phyloP scores from a whole-genome alignment of 805 yeast species.

The Citeromyces matritensis region DNA sequence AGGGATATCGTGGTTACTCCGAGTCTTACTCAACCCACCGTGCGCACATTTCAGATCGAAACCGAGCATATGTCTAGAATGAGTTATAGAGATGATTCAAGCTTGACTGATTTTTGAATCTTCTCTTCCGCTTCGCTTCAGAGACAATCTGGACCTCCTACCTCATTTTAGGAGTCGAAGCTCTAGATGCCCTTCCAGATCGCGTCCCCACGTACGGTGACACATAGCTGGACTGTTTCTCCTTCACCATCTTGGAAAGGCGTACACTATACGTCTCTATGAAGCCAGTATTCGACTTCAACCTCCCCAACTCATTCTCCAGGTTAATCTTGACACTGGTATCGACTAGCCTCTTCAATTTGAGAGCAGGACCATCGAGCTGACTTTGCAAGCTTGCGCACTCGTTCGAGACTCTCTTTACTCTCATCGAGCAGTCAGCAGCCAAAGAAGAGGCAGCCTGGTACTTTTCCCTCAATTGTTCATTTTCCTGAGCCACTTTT shows the following conservation, averaged over 20 bases:
- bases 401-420: slow-evolving; percentile 10
- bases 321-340: slow-evolving; percentile 5
- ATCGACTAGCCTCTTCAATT: slow-evolving; percentile 8
- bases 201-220: slow-evolving; percentile 2
- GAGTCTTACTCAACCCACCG: too few relatives aligned
- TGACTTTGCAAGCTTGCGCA: slow-evolving; percentile 13
- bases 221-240: slow-evolving; percentile 6
- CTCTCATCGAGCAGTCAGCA: slow-evolving; percentile 20
- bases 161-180: too few relatives aligned
- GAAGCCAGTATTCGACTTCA: slow-evolving; percentile 9
- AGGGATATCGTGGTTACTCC: too few relatives aligned
- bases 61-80: too few relatives aligned
- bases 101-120: too few relatives aligned
- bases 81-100: too few relatives aligned
- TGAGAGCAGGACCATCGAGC: slow-evolving; percentile 17
- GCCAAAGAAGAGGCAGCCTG: slow-evolving; percentile 30
- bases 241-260: slow-evolving; percentile 10
- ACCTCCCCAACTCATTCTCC: slow-evolving; percentile 3
- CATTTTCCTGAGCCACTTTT: slow-evolving; percentile 10
- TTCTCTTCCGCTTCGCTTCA: too few relatives aligned
- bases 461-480: slow-evolving; percentile 21
- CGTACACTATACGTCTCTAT: slow-evolving; percentile 9
- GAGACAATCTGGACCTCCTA: too few relatives aligned
- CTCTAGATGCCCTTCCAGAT: too few relatives aligned
- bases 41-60: too few relatives aligned